phyloP scores from a whole-genome alignment of 2,329 filamentous ascomycete genomes.

The Colletotrichum navitas region DNA sequence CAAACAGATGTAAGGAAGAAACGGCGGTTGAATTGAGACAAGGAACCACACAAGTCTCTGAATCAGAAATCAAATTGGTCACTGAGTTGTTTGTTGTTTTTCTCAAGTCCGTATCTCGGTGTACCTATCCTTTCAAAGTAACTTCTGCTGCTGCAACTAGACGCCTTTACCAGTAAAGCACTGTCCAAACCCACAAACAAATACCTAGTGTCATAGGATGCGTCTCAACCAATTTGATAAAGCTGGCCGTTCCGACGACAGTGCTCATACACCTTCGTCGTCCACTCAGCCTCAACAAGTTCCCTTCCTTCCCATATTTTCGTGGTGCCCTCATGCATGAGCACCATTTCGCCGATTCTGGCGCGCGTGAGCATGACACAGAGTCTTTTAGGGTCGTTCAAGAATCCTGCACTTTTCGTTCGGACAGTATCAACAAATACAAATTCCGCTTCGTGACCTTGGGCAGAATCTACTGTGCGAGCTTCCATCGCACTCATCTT shows the following conservation, averaged over 20 bases:
- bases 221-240: background rate
- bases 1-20: background rate
- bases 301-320: slow-evolving; percentile 8
- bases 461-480: slow-evolving; percentile 60
- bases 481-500: slow-evolving; percentile 24
- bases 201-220: background rate
- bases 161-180: background rate
- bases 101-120: background rate
- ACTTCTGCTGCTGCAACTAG: background rate
- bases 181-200: background rate
- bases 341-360: slow-evolving; percentile 58
- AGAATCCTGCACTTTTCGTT: slow-evolving; percentile 54
- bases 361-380: slow-evolving; percentile 62
- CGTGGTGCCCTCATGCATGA: slow-evolving; percentile 58
- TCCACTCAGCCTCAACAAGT: slow-evolving; percentile 30
- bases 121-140: background rate
- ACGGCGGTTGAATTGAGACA: background rate
- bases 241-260: slow-evolving; percentile 26
- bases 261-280: slow-evolving; percentile 28
- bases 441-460: slow-evolving; percentile 62
- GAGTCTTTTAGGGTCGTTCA: slow-evolving; percentile 59
- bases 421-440: slow-evolving; percentile 62
- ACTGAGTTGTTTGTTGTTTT: background rate
- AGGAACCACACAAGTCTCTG: background rate
- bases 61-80: background rate